Evolutionary conservation across 306 rosid genomes (phyloP).

Genomic region (Quillaja saponaria): DNA sequence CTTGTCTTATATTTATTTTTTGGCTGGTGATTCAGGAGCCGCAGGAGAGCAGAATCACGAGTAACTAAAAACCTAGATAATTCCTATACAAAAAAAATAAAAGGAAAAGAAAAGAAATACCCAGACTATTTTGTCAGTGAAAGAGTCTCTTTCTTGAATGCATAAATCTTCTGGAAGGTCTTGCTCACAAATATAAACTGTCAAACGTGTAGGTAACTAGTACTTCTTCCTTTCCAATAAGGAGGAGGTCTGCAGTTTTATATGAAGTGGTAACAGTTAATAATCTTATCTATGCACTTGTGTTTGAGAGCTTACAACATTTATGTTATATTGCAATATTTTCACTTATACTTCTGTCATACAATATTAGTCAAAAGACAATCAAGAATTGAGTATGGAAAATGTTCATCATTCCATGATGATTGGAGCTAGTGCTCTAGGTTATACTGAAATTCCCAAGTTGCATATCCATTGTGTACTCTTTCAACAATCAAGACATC

Average conservation of each 20-base stretch:
- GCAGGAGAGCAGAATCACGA: not conserved
- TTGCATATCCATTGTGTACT: not conserved
- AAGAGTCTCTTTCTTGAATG: constrained; percentile 17
- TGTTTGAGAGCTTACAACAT: not conserved
- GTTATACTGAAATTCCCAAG: constrained; percentile 1
- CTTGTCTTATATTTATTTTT: not conserved
- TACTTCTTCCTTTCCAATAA: not conserved
- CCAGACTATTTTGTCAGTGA: constrained; percentile 3
- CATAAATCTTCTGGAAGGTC: constrained; percentile 8
- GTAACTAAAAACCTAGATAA: not conserved
- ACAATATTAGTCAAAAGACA: not conserved
- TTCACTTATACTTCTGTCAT: constrained; percentile 14
- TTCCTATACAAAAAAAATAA: too few relatives aligned
- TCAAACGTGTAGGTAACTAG: constrained; percentile 9
- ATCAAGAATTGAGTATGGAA: not conserved
- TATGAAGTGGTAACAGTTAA: constrained; percentile 13
- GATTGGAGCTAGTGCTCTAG: constrained; percentile 17
- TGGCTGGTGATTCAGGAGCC: constrained; percentile 1
- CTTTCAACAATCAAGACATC: not conserved
- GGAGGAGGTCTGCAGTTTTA: constrained; percentile 2
- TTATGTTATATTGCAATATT: constrained; percentile 16
- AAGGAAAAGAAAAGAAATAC: not conserved
- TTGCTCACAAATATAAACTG: constrained; percentile 13
- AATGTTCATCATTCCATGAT: constrained; percentile 5
- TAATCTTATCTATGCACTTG: constrained; percentile 2